Base-by-base conservation (phyloP, 805 yeast species). In the Saturnispora hagleri region DNA sequence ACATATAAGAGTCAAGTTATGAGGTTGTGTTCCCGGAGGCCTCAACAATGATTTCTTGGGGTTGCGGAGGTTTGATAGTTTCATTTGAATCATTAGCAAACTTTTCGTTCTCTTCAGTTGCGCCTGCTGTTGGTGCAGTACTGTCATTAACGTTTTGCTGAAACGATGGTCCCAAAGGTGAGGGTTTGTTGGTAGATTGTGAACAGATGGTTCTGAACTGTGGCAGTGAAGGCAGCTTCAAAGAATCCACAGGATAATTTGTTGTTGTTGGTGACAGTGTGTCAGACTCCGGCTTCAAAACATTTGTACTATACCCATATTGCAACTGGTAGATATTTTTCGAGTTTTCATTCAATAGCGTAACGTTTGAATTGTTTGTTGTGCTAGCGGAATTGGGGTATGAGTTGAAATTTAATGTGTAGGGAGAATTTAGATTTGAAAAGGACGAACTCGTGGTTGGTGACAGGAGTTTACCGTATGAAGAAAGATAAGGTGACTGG, bases 1-100 rank as follows among this genome's bases (percentile, higher is more conserved):
- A 31, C 34, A 31, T 31, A 10, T 13, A 12, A 31, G 34, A 31
- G 5, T 31, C 15, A 35, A 17, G 15, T 20, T 38, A 38, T 18
- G 42, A 38, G 22, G 7, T 18, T 1, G 9, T 18, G 15, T 3
- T 38, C 12, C 22, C 9, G 12, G 26, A 18, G 17, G 42, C 7
- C 3, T 38, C 42, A 18, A 18, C 22, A 5, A 18, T 8, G 17
- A 22, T 41, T 2, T 41, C 31, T 27, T 46, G 43, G 17, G 31
- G 28, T 36, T 24, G 24, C 22, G n/a, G 13, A 22, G 50, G 45
- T 20, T 47, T 47, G 2, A 48, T 48, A 5, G 51, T 48, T 17
- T 48, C 51, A 24, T 48, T 46, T 15, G 51, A 48, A 20, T 42
- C 51, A 20, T 47, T 40, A 3, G 38, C n/a, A 33, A 13, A 36